A percentile compares a stretch with the other conserved stretches of the same genome.
phyloP scores from a whole-genome alignment of 257 asterid species.

The Henckelia pumila region DNA sequence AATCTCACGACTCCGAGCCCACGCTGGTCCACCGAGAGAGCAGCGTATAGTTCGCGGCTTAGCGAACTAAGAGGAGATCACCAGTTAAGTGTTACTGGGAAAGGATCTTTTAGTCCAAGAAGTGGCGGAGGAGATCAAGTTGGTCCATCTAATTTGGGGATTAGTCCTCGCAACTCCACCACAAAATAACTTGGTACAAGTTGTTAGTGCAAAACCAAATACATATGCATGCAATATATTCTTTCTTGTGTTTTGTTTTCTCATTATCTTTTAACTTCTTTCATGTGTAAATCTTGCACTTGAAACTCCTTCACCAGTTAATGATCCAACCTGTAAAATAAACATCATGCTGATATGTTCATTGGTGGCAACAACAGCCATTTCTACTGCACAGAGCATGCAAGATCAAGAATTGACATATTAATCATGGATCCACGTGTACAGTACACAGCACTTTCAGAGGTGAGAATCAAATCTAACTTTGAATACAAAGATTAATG shows the following conservation, averaged over 20 bases:
- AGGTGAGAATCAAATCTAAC: background rate
- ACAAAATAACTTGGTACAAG: constrained; percentile 20
- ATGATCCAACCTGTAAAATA: constrained; percentile 27
- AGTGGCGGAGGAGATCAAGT: constrained; percentile 46
- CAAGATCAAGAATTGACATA: background rate
- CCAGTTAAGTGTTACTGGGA: constrained; percentile 34
- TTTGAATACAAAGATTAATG: too few species aligned
- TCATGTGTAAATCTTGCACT: background rate
- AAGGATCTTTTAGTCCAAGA: constrained; percentile 52
- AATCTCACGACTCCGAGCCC: constrained; percentile 56
- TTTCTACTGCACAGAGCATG: too few species aligned
- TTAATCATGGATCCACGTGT: background rate
- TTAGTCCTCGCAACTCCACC: constrained; percentile 40
- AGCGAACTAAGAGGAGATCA: constrained; percentile 49
- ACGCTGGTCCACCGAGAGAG: constrained; percentile 40
- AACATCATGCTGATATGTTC: constrained; percentile 23
- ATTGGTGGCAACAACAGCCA: constrained; percentile 6
- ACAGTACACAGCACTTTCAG: too few species aligned
- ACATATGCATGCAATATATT: background rate
- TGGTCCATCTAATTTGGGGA: constrained; percentile 53
- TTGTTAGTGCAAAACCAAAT: background rate
- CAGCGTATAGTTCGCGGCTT: constrained; percentile 51
- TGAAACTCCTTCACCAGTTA: background rate
- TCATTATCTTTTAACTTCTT: constrained; percentile 10
- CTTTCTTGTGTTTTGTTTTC: constrained; percentile 20